phyloP scores from a whole-genome alignment of 2,329 filamentous ascomycete species.

The Chrysoporthe deuterocubensis region DNA sequence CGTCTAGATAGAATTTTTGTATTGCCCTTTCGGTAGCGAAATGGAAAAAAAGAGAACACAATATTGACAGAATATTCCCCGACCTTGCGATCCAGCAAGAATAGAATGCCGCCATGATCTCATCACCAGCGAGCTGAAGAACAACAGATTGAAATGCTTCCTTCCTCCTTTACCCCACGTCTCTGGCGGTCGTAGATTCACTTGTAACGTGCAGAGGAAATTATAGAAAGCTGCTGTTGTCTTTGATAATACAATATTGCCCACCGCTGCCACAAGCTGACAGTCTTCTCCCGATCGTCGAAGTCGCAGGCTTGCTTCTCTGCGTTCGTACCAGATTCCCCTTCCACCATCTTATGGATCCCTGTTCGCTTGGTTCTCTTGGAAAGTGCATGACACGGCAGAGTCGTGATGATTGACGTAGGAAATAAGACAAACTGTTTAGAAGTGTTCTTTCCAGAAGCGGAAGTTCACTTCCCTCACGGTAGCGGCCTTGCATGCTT shows the following conservation, averaged over 20 bases:
- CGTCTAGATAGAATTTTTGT: background rate
- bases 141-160: conserved; percentile 8
- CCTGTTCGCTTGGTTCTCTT: background rate
- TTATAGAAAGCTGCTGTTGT: conserved; percentile 1
- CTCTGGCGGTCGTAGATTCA: background rate
- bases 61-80: conserved; percentile 23
- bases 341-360: background rate
- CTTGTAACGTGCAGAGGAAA: background rate
- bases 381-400: background rate
- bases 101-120: conserved; percentile 9
- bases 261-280: background rate
- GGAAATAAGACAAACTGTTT: conserved; percentile 33
- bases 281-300: background rate
- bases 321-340: background rate
- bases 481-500: conserved; percentile 74
- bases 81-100: conserved; percentile 18
- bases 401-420: background rate
- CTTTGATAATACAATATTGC: background rate
- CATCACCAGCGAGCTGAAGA: background rate
- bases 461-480: conserved; percentile 85
- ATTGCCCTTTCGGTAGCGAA: conserved; percentile 4
- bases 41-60: conserved; percentile 16
- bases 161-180: background rate
- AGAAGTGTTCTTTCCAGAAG: conserved; percentile 98
- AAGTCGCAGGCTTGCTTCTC: background rate